Evolutionary conservation across 1,284 basidiomycete species (phyloP), one percentile per base, ranked within the genome.

Genomic region (Volvariella volvacea): DNA sequence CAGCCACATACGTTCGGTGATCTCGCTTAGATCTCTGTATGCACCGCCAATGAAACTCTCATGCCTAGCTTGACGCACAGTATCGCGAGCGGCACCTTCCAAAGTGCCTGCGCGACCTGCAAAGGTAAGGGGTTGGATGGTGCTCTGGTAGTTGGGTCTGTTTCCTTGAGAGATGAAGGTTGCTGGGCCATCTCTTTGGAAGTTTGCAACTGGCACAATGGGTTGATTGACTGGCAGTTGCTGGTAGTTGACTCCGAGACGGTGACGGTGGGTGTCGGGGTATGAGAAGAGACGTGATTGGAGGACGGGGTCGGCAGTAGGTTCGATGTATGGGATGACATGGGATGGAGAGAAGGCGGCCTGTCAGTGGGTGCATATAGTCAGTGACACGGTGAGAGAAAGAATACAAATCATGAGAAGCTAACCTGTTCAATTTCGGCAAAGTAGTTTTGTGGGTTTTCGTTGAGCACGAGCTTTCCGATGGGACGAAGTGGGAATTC

Each of bases 261-360:
- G 83, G 71, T 93, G 85, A 49, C 91, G 82, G 64, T 95, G 92
- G 4, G 93, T 90, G 63, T 96, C 93, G 3, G 92, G 89, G 74
- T 97, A 97, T 8, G 90, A 91, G 81, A 95, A 96, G 33, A 96
- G 77, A 50, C 93, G 88, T 21, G 86, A 86, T 64, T 96, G 93
- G 51, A 96, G 74, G 49, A 96, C 88, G 14, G 93, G 93, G 66
- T 96, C 93, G 30, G 83, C 78, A 14, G 86, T 84, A 28, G 91
- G 77, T 71, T 95, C 93, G 55, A 93, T 78, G 61, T 92, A 94
- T 1, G 88, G 88, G 2, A 95, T 68, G 41, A 83, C 65, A 63
- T 96, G 91, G 1, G 88, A 86, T 0, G 93, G 93, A 25, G 88
- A 77, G 71, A 91, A 94, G 1, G 91, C 91, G 48, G 68, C 70